Conservation (phyloP, 1,284 basidiomycete genomes). For the Inonotus obliquus region DNA sequence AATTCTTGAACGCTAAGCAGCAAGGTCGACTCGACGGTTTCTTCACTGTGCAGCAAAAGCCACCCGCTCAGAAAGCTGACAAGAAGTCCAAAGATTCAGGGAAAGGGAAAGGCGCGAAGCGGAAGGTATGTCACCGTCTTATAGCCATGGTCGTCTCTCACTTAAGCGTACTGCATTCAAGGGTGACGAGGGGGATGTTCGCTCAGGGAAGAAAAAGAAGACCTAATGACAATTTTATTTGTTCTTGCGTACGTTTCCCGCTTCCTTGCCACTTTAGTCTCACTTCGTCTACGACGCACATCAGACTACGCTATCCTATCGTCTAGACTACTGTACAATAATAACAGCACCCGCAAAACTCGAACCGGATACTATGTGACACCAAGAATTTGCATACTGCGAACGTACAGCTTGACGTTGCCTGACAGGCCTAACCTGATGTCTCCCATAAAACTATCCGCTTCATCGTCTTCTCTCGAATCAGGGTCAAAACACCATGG, state of each 20-base stretch:
- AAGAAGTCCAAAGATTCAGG: constrained; percentile 32
- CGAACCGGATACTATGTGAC: neutral
- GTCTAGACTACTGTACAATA: neutral
- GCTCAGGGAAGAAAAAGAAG: constrained; percentile 30
- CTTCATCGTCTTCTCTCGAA: too few relatives aligned
- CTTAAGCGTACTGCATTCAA: constrained; percentile 19
- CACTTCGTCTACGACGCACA: too few relatives aligned
- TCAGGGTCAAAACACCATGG: too few relatives aligned
- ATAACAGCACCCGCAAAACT: neutral
- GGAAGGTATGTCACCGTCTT: constrained; percentile 48
- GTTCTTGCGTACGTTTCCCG: neutral
- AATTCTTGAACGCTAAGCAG: constrained; percentile 87
- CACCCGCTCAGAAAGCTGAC: constrained; percentile 36
- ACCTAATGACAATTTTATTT: constrained; percentile 22
- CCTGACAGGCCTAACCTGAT: too few relatives aligned
- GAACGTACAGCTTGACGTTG: too few relatives aligned
- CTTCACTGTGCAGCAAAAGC: constrained; percentile 70
- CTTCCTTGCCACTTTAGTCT: neutral
- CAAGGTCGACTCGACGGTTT: constrained; percentile 96
- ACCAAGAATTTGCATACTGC: too few relatives aligned
- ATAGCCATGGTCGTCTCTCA: neutral
- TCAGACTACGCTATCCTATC: too few relatives aligned
- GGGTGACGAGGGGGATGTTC: constrained; percentile 28
- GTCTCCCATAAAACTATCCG: too few relatives aligned
- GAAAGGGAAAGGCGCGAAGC: constrained; percentile 51